phyloP scores from a whole-genome alignment of 257 asterid species.

The Sherardia arvensis region DNA sequence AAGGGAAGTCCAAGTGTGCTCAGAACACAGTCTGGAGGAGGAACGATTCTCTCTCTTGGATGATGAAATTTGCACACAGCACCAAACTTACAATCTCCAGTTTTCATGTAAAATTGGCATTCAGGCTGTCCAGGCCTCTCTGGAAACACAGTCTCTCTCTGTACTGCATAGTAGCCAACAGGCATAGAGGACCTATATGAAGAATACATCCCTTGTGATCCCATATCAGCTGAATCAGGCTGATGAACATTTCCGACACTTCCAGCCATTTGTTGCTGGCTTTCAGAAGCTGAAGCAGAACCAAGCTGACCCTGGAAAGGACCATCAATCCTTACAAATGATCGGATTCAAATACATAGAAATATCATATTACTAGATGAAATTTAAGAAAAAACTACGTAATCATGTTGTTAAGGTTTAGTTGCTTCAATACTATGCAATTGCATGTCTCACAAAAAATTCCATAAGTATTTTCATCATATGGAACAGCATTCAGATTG shows the following conservation, averaged over 20 bases:
- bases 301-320: constrained; percentile 66
- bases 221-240: constrained; percentile 36
- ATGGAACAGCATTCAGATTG: neutral
- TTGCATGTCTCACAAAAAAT: neutral
- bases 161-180: constrained; percentile 62
- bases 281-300: constrained; percentile 65
- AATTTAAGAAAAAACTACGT: neutral
- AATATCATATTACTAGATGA: neutral
- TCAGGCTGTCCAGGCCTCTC: constrained; percentile 96
- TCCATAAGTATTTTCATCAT: neutral
- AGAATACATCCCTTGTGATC: constrained; percentile 42
- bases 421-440: neutral
- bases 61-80: constrained; percentile 93
- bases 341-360: neutral
- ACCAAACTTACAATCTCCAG: constrained; percentile 97
- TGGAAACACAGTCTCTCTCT: constrained; percentile 76
- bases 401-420: neutral
- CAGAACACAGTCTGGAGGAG: constrained; percentile 82
- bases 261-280: constrained; percentile 51
- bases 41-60: constrained; percentile 73
- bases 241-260: constrained; percentile 42
- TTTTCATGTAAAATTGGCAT: constrained; percentile 92
- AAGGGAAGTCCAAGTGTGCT: constrained; percentile 92
- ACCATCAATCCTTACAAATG: neutral
- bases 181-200: constrained; percentile 50